These are phyloP conservation scores for Aspergillus spinulosporus DNA, from an alignment of 2,329 filamentous ascomycete genomes.

Conservation along the genomic window DNA sequence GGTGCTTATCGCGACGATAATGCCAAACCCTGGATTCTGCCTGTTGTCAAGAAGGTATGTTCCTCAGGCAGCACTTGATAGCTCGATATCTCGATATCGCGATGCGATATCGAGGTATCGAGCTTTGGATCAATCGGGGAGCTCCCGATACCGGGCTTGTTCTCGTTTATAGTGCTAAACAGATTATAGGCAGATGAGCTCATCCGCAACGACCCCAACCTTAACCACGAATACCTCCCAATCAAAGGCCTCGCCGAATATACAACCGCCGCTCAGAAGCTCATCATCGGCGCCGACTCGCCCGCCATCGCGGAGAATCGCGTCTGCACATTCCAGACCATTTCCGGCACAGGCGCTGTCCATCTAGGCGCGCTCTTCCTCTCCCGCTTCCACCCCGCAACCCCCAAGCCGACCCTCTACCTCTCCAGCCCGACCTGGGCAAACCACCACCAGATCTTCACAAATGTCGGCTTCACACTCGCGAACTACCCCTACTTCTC, in stretches of 20 bases:
- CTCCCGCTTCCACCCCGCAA: conserved; percentile 73
- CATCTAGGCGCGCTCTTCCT: conserved; percentile 94
- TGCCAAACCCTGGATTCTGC: conserved; percentile 95
- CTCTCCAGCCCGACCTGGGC: conserved; percentile 96
- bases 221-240: conserved; percentile 98
- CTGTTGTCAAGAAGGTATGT: conserved; percentile 88
- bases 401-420: conserved; percentile 67
- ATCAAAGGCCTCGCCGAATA: conserved; percentile 86
- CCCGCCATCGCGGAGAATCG: conserved; percentile 83
- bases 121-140: no score
- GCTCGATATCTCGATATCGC: no score
- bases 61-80: background rate
- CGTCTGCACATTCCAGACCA: conserved; percentile 80
- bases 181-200: conserved; percentile 78
- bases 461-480: conserved; percentile 77
- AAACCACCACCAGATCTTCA: conserved; percentile 98
- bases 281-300: conserved; percentile 78
- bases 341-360: conserved; percentile 94
- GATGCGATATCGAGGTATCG: no score
- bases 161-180: background rate
- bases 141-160: no score
- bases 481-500: conserved; percentile 93
- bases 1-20: conserved; percentile 94
- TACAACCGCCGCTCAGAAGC: conserved; percentile 84
- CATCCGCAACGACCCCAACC: conserved; percentile 79